Conservation (phyloP, 2,329 filamentous ascomycete genomes). For the Fonsecaea erecta region DNA sequence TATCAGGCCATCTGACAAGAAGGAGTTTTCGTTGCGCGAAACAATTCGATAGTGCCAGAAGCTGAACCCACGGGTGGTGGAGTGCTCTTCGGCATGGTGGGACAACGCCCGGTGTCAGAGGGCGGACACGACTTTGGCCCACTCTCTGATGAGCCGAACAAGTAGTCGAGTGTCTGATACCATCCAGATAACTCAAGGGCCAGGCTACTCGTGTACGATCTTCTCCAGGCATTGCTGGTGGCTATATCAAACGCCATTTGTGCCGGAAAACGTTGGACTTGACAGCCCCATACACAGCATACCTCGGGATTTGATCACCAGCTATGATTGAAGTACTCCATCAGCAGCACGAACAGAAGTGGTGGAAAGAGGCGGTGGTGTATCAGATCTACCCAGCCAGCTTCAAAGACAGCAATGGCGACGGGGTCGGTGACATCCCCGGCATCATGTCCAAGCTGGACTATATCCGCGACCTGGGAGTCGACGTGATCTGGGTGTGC, state of each 20-base stretch:
- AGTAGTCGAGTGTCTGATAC: neutral
- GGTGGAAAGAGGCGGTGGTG: slow-evolving; percentile 66
- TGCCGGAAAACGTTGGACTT: no score
- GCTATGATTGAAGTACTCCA: neutral
- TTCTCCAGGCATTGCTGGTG: neutral
- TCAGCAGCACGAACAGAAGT: slow-evolving; percentile 40
- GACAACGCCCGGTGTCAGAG: neutral
- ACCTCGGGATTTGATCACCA: neutral
- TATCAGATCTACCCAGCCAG: slow-evolving; percentile 67
- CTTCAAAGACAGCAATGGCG: slow-evolving; percentile 62
- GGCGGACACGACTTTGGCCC: neutral
- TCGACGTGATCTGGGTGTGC: slow-evolving; percentile 70
- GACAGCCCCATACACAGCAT: no score
- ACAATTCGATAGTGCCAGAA: neutral
- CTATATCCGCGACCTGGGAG: slow-evolving; percentile 64
- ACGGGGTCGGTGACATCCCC: slow-evolving; percentile 65
- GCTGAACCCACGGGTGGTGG: neutral
- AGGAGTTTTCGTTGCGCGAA: neutral
- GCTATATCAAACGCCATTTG: neutral
- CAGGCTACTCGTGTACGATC: neutral
- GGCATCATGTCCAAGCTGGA: slow-evolving; percentile 68
- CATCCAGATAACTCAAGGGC: neutral
- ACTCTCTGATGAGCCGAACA: neutral
- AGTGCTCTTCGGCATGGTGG: neutral
- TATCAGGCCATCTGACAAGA: neutral